These are phyloP conservation scores for Panus rudis DNA, from an alignment of 768 basidiomycete genomes.

Conservation along the genomic window DNA sequence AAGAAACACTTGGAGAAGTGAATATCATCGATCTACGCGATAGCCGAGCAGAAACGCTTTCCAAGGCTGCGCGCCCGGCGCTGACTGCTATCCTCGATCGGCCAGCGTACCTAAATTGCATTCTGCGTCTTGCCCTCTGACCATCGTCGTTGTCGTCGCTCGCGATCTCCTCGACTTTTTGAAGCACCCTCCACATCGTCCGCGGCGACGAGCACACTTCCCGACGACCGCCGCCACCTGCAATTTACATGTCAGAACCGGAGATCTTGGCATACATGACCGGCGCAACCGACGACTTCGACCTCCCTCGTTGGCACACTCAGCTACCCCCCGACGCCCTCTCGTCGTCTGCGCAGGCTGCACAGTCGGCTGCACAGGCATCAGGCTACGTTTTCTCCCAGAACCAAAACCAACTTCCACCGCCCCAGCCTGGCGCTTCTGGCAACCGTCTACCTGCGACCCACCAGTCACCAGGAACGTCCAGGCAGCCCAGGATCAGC, in stretches of 20 bases:
- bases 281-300: slow-evolving; percentile 77
- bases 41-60: no score
- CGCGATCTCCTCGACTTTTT: slow-evolving; percentile 10
- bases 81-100: slow-evolving; percentile 8
- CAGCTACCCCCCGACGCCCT: slow-evolving; percentile 38
- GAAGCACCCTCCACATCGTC: slow-evolving; percentile 12
- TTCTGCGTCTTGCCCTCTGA: background rate
- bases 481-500: slow-evolving; percentile 55
- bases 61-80: no score
- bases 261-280: slow-evolving; percentile 63
- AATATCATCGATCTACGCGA: no score
- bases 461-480: slow-evolving; percentile 40
- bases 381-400: slow-evolving; percentile 48
- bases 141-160: slow-evolving; percentile 17
- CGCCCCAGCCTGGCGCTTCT: slow-evolving; percentile 31
- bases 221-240: slow-evolving; percentile 1
- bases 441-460: slow-evolving; percentile 41
- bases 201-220: slow-evolving; percentile 10
- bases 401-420: slow-evolving; percentile 25
- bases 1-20: no score
- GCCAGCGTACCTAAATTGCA: slow-evolving; percentile 7
- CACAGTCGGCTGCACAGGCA: slow-evolving; percentile 35
- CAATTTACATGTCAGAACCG: slow-evolving; percentile 57
- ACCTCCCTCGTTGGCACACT: slow-evolving; percentile 53
- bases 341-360: slow-evolving; percentile 56